phyloP scores from a whole-genome alignment of 2,329 filamentous ascomycete species.

The Calycina marina region DNA sequence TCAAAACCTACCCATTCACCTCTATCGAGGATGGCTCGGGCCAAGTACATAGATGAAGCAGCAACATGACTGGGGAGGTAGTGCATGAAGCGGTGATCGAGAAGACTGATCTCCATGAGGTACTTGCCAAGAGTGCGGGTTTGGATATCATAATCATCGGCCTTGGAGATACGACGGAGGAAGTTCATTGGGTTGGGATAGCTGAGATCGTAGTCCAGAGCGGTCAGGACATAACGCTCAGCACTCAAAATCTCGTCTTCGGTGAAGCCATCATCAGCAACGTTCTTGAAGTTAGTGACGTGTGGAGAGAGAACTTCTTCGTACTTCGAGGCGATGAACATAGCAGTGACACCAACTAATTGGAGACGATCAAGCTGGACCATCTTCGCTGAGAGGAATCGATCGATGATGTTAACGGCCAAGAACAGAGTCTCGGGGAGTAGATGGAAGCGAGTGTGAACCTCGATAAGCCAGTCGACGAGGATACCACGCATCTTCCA shows the following conservation, averaged over 20 bases:
- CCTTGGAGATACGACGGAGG: conserved; percentile 94
- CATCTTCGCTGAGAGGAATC: conserved; percentile 88
- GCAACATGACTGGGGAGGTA: conserved; percentile 83
- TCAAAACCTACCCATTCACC: conserved; percentile 66
- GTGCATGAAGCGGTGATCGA: conserved; percentile 87
- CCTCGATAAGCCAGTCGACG: conserved; percentile 95
- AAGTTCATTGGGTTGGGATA: conserved; percentile 99
- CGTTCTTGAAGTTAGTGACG: conserved; percentile 91
- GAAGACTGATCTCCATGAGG: conserved; percentile 87
- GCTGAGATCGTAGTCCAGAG: conserved; percentile 91
- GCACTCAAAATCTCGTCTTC: conserved; percentile 92
- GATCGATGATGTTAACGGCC: conserved; percentile 95
- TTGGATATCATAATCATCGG: conserved; percentile 98
- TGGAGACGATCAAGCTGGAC: conserved; percentile 93
- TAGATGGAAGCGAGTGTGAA: conserved; percentile 91
- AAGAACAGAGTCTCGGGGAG: conserved; percentile 94
- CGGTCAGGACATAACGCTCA: conserved; percentile 85
- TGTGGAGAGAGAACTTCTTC: conserved; percentile 96
- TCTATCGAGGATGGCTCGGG: conserved; percentile 77
- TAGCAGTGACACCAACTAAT: conserved; percentile 91
- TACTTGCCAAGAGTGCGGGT: conserved; percentile 96
- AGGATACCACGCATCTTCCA: conserved; percentile 98
- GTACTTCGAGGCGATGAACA: conserved; percentile 99
- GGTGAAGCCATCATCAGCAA: conserved; percentile 91
- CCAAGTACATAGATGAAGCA: conserved; percentile 87